Evolutionary conservation across 2,329 filamentous ascomycete species (phyloP), one percentile per base, ranked within the genome.

Genomic region (Colletotrichum sp.): DNA sequence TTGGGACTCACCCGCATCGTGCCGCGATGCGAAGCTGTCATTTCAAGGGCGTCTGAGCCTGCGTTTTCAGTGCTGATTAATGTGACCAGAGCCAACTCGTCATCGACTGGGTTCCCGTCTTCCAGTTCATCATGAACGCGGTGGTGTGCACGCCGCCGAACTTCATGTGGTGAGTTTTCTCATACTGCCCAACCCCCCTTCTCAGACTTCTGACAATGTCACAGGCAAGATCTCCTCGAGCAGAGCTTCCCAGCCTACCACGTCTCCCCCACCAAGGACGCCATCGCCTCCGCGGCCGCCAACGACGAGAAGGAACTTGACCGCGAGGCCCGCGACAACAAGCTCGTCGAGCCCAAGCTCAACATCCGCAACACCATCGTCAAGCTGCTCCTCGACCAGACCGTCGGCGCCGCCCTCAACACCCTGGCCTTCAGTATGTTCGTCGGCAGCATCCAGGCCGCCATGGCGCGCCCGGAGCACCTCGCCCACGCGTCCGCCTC

Each of bases 101-200:
- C 28, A 87, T 98, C 79, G 91, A 96, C 84, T 89, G 90, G 85
- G 85, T 90, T 7, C 92, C 94, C 6, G 88, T 98, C 59, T 86
- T 96, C 79, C 94, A 96, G 82, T 98, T 98, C 84, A 86, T 95
- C 68, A 81, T 95, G 69, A 98, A 93, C 87, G 91, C 93, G 78
- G 82, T 95, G 39, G 82, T 98, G 75, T 93, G 90, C 84, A 94
- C 93, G 55, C 95, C 96, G 4, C 94, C 94, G 60, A 98, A 98
- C 85, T 95, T 95, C 82, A 82, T 95, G 80, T 98, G 95, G 96
- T 92, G 83, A 79, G 86, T 84, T 16, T 26, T 18, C 13, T 8
- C 49, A 21, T 28, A 57, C 52, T 5, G 2, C 34, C 34, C 13
- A 16, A 15, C 34, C 34, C 34, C 15, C 7, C 34, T 36, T 16